A percentile compares a stretch with the other conserved stretches of the same genome.
phyloP scores from a whole-genome alignment of 495 filamentous ascomycete species.

The Penicillium pancosmium region DNA sequence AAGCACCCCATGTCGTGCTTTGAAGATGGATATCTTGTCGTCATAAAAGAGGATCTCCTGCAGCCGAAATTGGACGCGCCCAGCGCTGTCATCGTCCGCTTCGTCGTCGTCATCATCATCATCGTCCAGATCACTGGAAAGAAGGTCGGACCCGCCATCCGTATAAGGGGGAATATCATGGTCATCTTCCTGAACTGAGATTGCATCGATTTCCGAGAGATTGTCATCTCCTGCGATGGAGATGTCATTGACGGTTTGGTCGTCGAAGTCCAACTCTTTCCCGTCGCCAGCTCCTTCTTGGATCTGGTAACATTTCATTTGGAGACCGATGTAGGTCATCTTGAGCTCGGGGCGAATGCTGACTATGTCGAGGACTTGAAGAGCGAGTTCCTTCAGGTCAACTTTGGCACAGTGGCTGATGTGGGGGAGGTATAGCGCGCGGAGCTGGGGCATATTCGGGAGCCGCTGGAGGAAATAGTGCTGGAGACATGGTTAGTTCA shows the following conservation, averaged over 20 bases:
- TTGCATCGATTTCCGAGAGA: constrained; percentile 40
- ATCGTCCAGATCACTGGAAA: constrained; percentile 36
- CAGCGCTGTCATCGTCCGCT: constrained; percentile 52
- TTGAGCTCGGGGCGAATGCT: constrained; percentile 83
- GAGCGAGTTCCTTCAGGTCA: constrained; percentile 70
- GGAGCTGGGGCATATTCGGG: constrained; percentile 73
- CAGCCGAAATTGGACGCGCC: constrained; percentile 62
- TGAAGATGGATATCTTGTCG: constrained; percentile 84
- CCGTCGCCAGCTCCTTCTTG: constrained; percentile 64
- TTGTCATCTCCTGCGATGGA: constrained; percentile 43
- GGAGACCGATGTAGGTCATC: constrained; percentile 81
- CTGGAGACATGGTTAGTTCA: constrained; percentile 44
- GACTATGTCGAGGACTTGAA: constrained; percentile 84
- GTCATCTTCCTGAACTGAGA: constrained; percentile 44
- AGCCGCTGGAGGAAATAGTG: constrained; percentile 87
- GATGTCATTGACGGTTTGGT: constrained; percentile 41
- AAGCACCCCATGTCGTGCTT: constrained; percentile 72
- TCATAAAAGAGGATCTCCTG: constrained; percentile 90
- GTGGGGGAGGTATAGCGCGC: constrained; percentile 76
- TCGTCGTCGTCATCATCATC: constrained; percentile 60
- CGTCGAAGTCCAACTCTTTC: constrained; percentile 38
- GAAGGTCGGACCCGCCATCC: constrained; percentile 42
- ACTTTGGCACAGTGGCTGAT: constrained; percentile 66
- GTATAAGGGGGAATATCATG: constrained; percentile 48
- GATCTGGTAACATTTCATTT: constrained; percentile 85